phyloP scores from a whole-genome alignment of 805 yeast genomes.

The Candida verbasci region DNA sequence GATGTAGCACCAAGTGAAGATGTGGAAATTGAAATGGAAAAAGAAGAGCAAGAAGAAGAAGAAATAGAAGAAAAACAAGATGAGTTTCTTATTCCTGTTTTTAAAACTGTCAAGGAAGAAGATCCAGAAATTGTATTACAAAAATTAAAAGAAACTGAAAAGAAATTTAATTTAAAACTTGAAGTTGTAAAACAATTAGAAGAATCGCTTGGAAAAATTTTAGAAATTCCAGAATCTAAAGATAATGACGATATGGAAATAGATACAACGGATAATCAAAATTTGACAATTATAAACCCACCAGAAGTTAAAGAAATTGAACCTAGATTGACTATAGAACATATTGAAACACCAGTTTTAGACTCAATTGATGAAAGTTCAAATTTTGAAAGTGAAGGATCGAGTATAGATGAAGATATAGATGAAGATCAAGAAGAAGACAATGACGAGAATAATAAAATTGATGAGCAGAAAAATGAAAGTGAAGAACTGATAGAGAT shows the following conservation, averaged over 20 bases:
- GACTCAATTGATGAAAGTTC: not conserved
- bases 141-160: slow-evolving; percentile 20
- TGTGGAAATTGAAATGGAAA: slow-evolving; percentile 4
- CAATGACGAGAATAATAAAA: slow-evolving; percentile 2
- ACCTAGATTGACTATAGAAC: not conserved
- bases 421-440: slow-evolving; percentile 6
- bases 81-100: slow-evolving; percentile 17
- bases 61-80: slow-evolving; percentile 8
- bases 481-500: too few species aligned
- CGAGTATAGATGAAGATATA: slow-evolving; percentile 1
- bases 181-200: slow-evolving; percentile 10
- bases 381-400: not conserved
- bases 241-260: not conserved
- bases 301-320: slow-evolving; percentile 3
- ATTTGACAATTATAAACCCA: slow-evolving; percentile 11
- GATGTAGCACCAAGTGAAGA: not conserved
- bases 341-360: slow-evolving; percentile 3
- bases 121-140: slow-evolving; percentile 18
- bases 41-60: slow-evolving; percentile 12
- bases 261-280: not conserved
- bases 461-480: not conserved
- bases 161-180: slow-evolving; percentile 20
- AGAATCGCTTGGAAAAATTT: not conserved
- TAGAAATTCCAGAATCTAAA: not conserved
- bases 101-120: slow-evolving; percentile 21